Evolutionary conservation across 345 rosid species (phyloP).

Genomic region (Citrus hindsii): DNA sequence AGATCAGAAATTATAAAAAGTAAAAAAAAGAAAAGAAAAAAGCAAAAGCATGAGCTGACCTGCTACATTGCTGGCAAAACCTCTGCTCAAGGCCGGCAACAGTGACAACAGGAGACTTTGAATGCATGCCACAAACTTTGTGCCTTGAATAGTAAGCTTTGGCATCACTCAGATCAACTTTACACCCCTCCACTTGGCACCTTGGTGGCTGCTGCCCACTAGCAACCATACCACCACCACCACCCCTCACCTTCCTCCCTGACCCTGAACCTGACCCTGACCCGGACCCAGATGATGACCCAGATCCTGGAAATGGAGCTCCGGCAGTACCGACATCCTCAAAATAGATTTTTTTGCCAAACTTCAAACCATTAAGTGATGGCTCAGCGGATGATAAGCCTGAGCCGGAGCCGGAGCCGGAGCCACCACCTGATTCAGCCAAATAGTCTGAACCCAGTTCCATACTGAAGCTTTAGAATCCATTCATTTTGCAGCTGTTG

Average conservation of each 20-base stretch:
- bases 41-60: conserved; percentile 36
- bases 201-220: conserved; percentile 64
- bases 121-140: conserved; percentile 83
- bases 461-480: conserved; percentile 32
- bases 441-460: conserved; percentile 64
- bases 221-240: conserved; percentile 30
- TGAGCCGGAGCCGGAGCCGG: conserved; percentile 14
- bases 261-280: conserved; percentile 34
- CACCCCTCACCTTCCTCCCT: conserved; percentile 35
- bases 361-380: conserved; percentile 64
- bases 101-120: conserved; percentile 72
- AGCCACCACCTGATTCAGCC: conserved; percentile 42
- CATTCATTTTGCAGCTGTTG: conserved; percentile 14
- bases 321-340: conserved; percentile 45
- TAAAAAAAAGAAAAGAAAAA: neutral
- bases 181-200: conserved; percentile 95
- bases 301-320: neutral
- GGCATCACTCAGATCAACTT: conserved; percentile 87
- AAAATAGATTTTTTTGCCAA: conserved; percentile 76
- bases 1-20: neutral
- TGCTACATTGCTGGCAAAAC: conserved; percentile 99
- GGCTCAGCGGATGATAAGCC: conserved; percentile 44
- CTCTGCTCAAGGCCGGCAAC: conserved; percentile 87
- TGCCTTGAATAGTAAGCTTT: conserved; percentile 94
- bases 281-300: conserved; percentile 36